Base-by-base conservation (phyloP, 1,284 basidiomycete species). In the Earliella scabrosa region DNA sequence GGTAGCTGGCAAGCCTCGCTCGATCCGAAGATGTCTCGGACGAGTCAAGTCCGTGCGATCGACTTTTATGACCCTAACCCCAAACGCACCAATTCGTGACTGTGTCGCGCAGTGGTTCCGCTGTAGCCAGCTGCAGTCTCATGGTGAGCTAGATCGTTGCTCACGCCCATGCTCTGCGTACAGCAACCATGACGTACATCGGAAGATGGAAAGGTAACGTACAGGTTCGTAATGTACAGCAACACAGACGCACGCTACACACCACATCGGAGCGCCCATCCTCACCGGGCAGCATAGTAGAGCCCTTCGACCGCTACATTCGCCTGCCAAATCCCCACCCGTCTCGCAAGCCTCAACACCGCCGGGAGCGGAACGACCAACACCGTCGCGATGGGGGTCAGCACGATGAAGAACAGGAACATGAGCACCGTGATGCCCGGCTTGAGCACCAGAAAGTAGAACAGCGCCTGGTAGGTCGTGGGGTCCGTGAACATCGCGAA, bases 371-470 rank as follows among this genome's bases (percentile, higher is more conserved):
- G 87, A 10, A 88, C 50, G 3, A 91, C 67, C 4, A 90, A 74
- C 23, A 79, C 70, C 9, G 88, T 73, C 20, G 81, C 73, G 4
- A 87, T 76, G 0, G 89, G 74, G n/a, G 83, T 80, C 52, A 88
- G 58, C 14, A 82, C 71, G 18, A 88, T 35, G 43, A 90, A 68
- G 14, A 75, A 63, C 14, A 90, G 67, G 5, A 81, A 80, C 27
- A 92, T 73, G 18, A 87, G 73, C n/a, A 92, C 70, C 3, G 89
- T 90, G 68, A 92, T 88, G 35, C 82, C 79, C 2, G 90, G 88
- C 70, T 92, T 92, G 76, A 92, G 85, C 52, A 92, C 87, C 54
- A 92, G 79, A 72, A 92, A 92, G 70, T 92, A 92, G 75, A 92
- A 92, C 4, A 92, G 77, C 0, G 90, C 85, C 73, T 88, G 88